phyloP scores from a whole-genome alignment of 1,284 basidiomycete genomes.

The Cutaneotrichosporon arboriforme region DNA sequence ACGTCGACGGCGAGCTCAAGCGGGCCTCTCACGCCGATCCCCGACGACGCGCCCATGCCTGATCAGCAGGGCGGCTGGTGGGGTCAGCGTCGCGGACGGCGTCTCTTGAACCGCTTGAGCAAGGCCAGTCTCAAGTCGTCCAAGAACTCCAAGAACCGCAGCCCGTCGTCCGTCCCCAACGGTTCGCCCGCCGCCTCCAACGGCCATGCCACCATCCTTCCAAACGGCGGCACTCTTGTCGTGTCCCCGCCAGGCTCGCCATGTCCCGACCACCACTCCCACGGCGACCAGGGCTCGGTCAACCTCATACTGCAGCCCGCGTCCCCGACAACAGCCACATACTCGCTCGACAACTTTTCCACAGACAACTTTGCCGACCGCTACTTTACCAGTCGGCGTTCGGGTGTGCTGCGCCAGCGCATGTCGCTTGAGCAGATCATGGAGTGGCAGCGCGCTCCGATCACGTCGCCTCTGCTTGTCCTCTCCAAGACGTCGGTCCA shows the following conservation, averaged over 20 bases:
- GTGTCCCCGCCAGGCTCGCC: conserved; percentile 6
- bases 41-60: conserved; percentile 8
- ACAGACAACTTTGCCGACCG: conserved; percentile 73
- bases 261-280: conserved; percentile 7
- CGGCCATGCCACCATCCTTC: background rate
- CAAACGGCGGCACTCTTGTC: background rate
- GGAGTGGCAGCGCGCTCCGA: conserved; percentile 76
- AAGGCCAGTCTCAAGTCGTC: conserved; percentile 7
- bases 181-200: background rate
- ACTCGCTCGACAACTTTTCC: conserved; percentile 53
- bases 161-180: background rate
- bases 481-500: conserved; percentile 58
- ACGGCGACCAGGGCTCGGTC: conserved; percentile 7
- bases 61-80: conserved; percentile 12
- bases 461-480: conserved; percentile 67
- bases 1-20: conserved; percentile 13
- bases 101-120: conserved; percentile 8
- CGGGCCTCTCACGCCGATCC: conserved; percentile 12
- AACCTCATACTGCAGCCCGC: conserved; percentile 19
- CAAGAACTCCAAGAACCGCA: background rate
- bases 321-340: conserved; percentile 11
- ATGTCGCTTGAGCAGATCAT: conserved; percentile 77
- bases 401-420: conserved; percentile 63
- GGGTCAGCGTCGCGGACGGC: conserved; percentile 10
- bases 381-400: conserved; percentile 82